Conservation (phyloP, 2,329 filamentous ascomycete species). For the Atkinsonella hypoxylon region DNA sequence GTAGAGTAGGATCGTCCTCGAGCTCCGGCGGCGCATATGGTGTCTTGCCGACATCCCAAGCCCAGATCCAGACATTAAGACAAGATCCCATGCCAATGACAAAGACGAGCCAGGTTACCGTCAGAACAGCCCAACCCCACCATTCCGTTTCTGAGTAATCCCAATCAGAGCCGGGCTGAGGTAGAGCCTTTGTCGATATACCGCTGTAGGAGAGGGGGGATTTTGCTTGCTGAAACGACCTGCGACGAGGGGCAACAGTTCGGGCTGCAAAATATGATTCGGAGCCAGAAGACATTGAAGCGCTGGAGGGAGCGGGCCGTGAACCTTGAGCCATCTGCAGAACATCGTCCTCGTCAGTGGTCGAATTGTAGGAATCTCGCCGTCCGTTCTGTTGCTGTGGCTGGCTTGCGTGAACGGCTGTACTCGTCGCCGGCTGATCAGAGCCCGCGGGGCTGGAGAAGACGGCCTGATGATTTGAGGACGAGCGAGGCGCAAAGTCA, state of each 20-base stretch:
- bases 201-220: constrained; percentile 48
- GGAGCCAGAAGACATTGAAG: constrained; percentile 42
- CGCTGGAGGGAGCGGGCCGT: constrained; percentile 28
- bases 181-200: constrained; percentile 35
- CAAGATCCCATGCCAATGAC: constrained; percentile 95
- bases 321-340: constrained; percentile 48
- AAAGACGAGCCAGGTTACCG: constrained; percentile 90
- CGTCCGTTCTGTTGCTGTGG: constrained; percentile 12
- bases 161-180: constrained; percentile 49
- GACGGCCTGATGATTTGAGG: constrained; percentile 33
- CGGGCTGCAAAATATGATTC: constrained; percentile 49
- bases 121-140: constrained; percentile 93
- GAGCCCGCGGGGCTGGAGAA: constrained; percentile 16
- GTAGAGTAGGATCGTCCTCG: constrained; percentile 86
- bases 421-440: constrained; percentile 11
- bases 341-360: constrained; percentile 74
- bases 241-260: constrained; percentile 30
- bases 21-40: constrained; percentile 91
- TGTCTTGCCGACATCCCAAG: constrained; percentile 95
- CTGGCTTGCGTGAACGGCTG: constrained; percentile 1
- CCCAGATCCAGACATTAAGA: constrained; percentile 94
- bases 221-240: constrained; percentile 41
- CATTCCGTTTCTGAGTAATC: constrained; percentile 92
- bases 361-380: constrained; percentile 37
- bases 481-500: constrained; percentile 32